Evolutionary conservation across 1,139 yeast species (phyloP).

Genomic region (Petasospora rhodanensis): DNA sequence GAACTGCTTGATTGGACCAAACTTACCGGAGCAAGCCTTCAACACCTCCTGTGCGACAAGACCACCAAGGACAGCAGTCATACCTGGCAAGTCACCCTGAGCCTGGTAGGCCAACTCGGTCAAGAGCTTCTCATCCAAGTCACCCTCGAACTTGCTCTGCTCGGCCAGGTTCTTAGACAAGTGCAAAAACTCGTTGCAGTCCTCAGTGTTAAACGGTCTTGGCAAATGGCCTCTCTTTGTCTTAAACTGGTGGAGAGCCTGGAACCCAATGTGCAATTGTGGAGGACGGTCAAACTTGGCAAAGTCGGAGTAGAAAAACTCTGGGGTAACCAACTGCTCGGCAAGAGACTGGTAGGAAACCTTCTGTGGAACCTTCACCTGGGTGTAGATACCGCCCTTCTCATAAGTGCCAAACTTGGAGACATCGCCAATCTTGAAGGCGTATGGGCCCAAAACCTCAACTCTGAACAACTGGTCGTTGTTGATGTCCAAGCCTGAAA

Average conservation of each 20-base stretch:
- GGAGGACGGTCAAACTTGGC: slow-evolving; percentile 92
- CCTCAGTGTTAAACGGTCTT: slow-evolving; percentile 68
- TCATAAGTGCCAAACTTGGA: slow-evolving; percentile 58
- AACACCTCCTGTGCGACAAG: slow-evolving; percentile 94
- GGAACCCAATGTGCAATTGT: slow-evolving; percentile 87
- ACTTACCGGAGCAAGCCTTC: slow-evolving; percentile 92
- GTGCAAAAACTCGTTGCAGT: slow-evolving; percentile 63
- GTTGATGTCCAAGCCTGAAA: slow-evolving; percentile 68
- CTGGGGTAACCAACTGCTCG: slow-evolving; percentile 72
- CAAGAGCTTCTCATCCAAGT: slow-evolving; percentile 60
- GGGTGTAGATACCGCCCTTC: slow-evolving; percentile 87
- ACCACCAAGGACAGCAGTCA: slow-evolving; percentile 91
- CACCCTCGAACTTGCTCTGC: slow-evolving; percentile 40
- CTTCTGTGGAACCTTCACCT: slow-evolving; percentile 78
- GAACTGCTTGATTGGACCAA: slow-evolving; percentile 86
- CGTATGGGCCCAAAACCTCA: slow-evolving; percentile 89
- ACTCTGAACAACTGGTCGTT: slow-evolving; percentile 70
- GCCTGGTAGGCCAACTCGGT: slow-evolving; percentile 79
- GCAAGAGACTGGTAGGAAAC: slow-evolving; percentile 59
- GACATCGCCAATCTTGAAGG: slow-evolving; percentile 62
- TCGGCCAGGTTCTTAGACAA: slow-evolving; percentile 57
- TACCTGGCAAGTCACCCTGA: slow-evolving; percentile 86
- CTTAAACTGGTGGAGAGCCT: slow-evolving; percentile 77
- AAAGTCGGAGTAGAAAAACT: slow-evolving; percentile 74
- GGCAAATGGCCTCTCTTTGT: slow-evolving; percentile 64